phyloP scores from a whole-genome alignment of 306 rosid species.

The Medicago arabica region DNA sequence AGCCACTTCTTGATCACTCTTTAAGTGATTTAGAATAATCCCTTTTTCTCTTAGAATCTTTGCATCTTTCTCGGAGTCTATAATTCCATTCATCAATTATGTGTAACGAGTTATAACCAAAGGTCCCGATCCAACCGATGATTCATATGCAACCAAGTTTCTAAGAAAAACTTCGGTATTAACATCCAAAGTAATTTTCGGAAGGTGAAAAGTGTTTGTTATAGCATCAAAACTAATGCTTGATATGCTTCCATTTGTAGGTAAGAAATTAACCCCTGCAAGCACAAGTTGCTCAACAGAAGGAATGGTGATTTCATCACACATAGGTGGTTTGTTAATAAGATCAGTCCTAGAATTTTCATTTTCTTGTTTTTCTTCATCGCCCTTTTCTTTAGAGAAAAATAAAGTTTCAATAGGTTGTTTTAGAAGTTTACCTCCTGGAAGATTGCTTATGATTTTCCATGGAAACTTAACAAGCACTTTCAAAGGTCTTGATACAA shows the following conservation, averaged over 20 bases:
- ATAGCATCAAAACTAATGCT: conserved; percentile 57
- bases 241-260: conserved; percentile 54
- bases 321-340: conserved; percentile 55
- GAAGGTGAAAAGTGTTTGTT: conserved; percentile 59
- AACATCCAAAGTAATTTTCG: conserved; percentile 55
- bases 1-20: conserved; percentile 71
- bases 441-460: conserved; percentile 53
- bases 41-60: conserved; percentile 62
- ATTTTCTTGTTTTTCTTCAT: conserved; percentile 17
- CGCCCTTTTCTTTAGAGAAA: conserved; percentile 19
- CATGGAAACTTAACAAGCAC: conserved; percentile 62
- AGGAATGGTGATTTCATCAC: conserved; percentile 78
- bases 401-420: conserved; percentile 28
- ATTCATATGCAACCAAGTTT: conserved; percentile 81
- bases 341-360: conserved; percentile 26
- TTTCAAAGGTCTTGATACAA: conserved; percentile 60
- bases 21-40: conserved; percentile 63
- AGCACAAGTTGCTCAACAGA: conserved; percentile 55
- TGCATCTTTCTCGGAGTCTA: conserved; percentile 71
- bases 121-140: conserved; percentile 65
- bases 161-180: conserved; percentile 62
- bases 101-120: conserved; percentile 72
- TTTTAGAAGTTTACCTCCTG: conserved; percentile 35
- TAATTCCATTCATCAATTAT: conserved; percentile 76
- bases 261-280: conserved; percentile 55